Evolutionary conservation across 163 green algal genomes (phyloP).

Genomic region (Volvox carteri): DNA sequence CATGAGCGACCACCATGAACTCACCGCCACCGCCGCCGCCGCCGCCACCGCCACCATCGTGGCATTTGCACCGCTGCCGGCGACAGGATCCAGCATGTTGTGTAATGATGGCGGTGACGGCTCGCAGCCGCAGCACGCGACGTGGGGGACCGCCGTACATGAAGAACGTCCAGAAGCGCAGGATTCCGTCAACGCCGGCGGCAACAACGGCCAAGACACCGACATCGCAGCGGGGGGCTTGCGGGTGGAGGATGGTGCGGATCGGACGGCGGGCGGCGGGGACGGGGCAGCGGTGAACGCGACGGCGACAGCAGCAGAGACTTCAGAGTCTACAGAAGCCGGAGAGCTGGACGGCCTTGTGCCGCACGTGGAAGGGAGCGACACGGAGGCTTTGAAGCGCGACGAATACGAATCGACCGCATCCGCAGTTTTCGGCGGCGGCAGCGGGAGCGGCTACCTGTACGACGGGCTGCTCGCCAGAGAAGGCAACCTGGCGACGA

Average conservation of each 20-base stretch:
- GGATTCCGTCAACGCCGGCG: no score
- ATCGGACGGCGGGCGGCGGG: no score
- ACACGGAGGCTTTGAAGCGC: no score
- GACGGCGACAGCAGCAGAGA: not conserved
- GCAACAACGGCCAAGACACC: no score
- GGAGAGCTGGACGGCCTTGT: no score
- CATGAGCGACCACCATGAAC: not conserved
- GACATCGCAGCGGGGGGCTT: not conserved
- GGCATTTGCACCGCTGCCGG: no score
- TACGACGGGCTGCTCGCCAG: not conserved
- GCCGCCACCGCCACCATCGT: no score
- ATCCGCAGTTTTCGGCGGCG: no score
- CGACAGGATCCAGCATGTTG: no score
- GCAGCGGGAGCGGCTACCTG: not conserved
- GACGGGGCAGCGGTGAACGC: not conserved
- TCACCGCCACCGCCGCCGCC: no score
- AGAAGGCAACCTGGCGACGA: not conserved
- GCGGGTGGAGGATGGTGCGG: not conserved
- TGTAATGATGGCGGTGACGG: not conserved
- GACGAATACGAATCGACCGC: no score
- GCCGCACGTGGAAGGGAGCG: no score
- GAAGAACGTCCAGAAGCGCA: not conserved
- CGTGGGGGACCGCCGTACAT: not conserved
- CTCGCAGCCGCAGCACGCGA: not conserved
- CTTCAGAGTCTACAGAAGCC: not conserved